phyloP scores from a whole-genome alignment of 805 yeast species.

The Suhomyces xylopsoci region DNA sequence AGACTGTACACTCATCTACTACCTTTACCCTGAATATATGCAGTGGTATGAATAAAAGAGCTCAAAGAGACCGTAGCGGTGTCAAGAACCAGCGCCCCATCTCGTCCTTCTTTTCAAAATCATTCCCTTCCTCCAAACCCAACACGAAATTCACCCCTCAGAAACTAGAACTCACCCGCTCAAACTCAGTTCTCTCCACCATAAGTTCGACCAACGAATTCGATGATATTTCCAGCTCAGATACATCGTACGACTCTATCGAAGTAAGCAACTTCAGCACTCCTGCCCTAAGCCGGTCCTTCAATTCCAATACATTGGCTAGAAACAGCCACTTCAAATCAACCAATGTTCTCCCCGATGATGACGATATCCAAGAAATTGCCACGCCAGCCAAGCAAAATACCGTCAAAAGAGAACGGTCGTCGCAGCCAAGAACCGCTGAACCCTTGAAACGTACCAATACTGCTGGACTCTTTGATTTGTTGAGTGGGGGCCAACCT shows the following conservation, averaged over 20 bases:
- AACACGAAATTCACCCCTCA: neutral
- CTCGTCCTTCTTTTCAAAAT: slow-evolving; percentile 24
- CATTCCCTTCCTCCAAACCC: neutral
- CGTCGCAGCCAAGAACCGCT: neutral
- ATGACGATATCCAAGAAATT: slow-evolving; percentile 3
- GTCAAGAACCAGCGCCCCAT: slow-evolving; percentile 23
- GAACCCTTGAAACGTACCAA: neutral
- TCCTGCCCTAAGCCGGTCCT: slow-evolving; percentile 24
- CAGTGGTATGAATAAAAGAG: neutral
- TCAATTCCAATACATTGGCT: slow-evolving; percentile 6
- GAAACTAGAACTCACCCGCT: slow-evolving; percentile 9
- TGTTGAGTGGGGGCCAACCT: neutral
- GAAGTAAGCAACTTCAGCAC: slow-evolving; percentile 37
- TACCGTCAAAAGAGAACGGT: neutral
- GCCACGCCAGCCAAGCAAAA: neutral
- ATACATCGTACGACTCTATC: slow-evolving; percentile 36
- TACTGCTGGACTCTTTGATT: neutral
- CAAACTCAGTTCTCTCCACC: slow-evolving; percentile 21
- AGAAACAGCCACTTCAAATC: slow-evolving; percentile 1
- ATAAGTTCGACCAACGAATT: slow-evolving; percentile 20
- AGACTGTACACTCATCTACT: neutral
- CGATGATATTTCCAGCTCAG: slow-evolving; percentile 25
- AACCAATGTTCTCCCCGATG: neutral
- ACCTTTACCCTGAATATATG: neutral
- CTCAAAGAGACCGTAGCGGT: neutral